Evolutionary conservation across 768 basidiomycete species (phyloP), one percentile per base, ranked within the genome.

Genomic region (Termitomyces sp.): DNA sequence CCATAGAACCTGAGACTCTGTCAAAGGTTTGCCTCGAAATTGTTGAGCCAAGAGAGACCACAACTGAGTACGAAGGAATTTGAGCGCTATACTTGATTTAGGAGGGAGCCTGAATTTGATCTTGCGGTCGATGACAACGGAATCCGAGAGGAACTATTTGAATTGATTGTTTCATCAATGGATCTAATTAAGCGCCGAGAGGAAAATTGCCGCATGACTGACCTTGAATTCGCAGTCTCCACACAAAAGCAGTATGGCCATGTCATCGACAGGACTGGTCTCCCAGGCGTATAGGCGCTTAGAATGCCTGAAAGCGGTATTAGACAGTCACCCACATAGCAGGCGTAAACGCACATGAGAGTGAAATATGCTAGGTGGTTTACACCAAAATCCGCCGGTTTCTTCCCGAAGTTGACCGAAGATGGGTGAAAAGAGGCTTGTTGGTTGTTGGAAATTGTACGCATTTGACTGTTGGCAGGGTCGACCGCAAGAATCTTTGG

Each of bases 231-330:
- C 96, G 22, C 80, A 75, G 58, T 98, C 96, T 9, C 96, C 96
- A 56, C 94, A 98, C 0, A 98, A 72, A 17, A 98, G 74, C 26
- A 92, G 65, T 50, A 98, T 68, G 4, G 91, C 82, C 26, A 90
- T 68, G 61, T 96, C 91, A 59, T 97, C 90, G 8, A 90, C 82
- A 5, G 93, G 90, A 6, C 91, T 85, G 0, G 88, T 93, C 69
- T 98, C 96, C 93, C 93, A 97, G 17, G 81, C 90, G 70, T 92
- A 96, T 26, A 95, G 70, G 67, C 84, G 93, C 71, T 93, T 97
- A 7, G 94, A 95, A 65, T 93, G 93, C 92, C 93, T 93, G 51
- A 26, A 40, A 38, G 10, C 37, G 32, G 48, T 57, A 57, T 58
- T n/a, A 58, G 56, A 62, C 44, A 60, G 24, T 50, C 32, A 14